Percentiles rank a stretch among this genome's conserved stretches.
Conservation (phyloP, 805 yeast species). For the Hermanozyma aechmeae region DNA sequence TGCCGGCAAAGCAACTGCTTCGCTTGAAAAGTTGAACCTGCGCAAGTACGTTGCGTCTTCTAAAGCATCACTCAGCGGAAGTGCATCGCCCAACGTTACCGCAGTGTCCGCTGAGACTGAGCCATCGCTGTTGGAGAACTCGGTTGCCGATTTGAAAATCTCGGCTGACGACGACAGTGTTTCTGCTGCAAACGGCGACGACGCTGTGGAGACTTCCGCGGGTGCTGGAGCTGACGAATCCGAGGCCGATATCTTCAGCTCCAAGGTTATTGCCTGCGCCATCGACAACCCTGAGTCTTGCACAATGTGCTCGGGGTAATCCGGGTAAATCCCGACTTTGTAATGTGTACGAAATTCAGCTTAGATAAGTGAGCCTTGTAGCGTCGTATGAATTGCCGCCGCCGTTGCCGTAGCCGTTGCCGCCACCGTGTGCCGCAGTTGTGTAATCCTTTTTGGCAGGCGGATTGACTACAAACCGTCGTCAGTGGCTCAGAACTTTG, state of each 20-base stretch:
- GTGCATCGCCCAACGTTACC: slow-evolving; percentile 8
- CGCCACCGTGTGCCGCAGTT: too few species aligned
- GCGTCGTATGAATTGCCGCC: too few species aligned
- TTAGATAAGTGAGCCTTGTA: too few species aligned
- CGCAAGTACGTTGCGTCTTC: slow-evolving; percentile 24
- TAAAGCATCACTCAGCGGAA: slow-evolving; percentile 13
- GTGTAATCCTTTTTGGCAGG: too few species aligned
- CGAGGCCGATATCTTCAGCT: slow-evolving; percentile 80
- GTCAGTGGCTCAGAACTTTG: too few species aligned
- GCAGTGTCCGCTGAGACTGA: slow-evolving; percentile 15
- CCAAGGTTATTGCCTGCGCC: slow-evolving; percentile 93
- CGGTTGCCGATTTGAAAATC: slow-evolving; percentile 37
- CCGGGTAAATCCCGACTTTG: too few species aligned
- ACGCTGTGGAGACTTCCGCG: slow-evolving; percentile 1
- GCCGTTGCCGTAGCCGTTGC: too few species aligned
- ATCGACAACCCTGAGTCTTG: slow-evolving; percentile 96
- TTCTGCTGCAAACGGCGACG: slow-evolving; percentile 5
- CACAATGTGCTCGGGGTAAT: slow-evolving; percentile 96
- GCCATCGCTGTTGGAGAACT: slow-evolving; percentile 35
- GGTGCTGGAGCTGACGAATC: slow-evolving; percentile 11
- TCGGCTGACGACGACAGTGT: slow-evolving; percentile 12
- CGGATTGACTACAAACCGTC: too few species aligned
- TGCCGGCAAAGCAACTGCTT: slow-evolving; percentile 31
- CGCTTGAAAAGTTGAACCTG: slow-evolving; percentile 28
- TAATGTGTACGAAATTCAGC: too few species aligned